These are phyloP conservation scores for Clonostachys chloroleuca DNA, from an alignment of 2,329 filamentous ascomycete genomes.

Conservation along the genomic window DNA sequence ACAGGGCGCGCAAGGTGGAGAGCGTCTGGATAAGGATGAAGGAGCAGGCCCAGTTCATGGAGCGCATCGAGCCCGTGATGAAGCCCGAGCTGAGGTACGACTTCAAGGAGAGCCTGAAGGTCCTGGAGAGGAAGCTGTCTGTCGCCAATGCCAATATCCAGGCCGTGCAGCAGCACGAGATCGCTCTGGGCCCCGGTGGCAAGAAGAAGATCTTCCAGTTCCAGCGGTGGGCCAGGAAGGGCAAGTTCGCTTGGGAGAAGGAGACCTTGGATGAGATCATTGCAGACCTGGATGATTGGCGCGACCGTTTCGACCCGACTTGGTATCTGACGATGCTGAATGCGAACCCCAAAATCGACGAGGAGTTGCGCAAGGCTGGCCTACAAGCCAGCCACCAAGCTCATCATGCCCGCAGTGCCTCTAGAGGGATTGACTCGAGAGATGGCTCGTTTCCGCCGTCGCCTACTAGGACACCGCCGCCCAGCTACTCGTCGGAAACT, in stretches of 20 bases:
- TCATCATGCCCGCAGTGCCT: not conserved
- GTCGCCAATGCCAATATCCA: not conserved
- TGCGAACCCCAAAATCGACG: not conserved
- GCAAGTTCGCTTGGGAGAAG: not conserved
- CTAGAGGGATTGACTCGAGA: not conserved
- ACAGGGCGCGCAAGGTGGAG: no score
- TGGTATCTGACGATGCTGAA: not conserved
- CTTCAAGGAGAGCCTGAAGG: not conserved
- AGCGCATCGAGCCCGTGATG: conserved; percentile 39
- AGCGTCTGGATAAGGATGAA: no score
- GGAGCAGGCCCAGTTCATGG: no score
- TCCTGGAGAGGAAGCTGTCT: not conserved
- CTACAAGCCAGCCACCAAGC: not conserved
- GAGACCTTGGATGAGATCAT: not conserved
- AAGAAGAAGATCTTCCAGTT: no score
- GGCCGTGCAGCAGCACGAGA: not conserved
- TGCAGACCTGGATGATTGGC: not conserved
- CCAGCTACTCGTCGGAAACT: no score
- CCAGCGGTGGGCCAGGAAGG: no score
- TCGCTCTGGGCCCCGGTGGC: not conserved
- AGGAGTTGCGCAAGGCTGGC: not conserved
- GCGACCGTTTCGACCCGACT: not conserved
- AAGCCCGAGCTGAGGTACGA: conserved; percentile 50
- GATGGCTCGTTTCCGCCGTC: not conserved
- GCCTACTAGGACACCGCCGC: not conserved